Base-by-base conservation (phyloP, 805 yeast genomes). In the Starmerella sp. region DNA sequence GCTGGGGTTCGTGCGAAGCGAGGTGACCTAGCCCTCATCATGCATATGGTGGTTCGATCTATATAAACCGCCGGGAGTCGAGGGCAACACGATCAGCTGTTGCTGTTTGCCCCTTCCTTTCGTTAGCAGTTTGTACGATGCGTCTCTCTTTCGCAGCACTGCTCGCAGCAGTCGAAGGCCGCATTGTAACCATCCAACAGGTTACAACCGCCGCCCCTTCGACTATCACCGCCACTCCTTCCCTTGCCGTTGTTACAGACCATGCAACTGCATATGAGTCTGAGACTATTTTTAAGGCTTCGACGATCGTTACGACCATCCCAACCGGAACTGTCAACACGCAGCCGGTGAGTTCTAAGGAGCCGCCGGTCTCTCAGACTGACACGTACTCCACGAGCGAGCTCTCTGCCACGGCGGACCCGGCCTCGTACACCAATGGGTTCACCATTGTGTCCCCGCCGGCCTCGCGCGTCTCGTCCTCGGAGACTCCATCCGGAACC, bases 361-460 rank as follows among this genome's bases (percentile, higher is more conserved):
- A 58, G 6, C 60, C 67, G 34, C 74, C 74, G 17, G 67, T 69
- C 14, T 63, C 69, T 3, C 69, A 69, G 42, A 60, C 57, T 11
- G 42, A 64, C 32, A 55, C 65, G 7, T 65, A 67, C 55, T 60
- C 67, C 8, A 67, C 73, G 3, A 60, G 63, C 4, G 59, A 64
- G 35, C 55, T 66, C 14, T 55, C 68, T 22, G 62, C 65, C 6
- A 61, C 68, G 5, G 60, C 71, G 35, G 57, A 66, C 48, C 68
- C 75, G 0, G 53, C 65, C 6, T 63, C 72, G 15, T 65, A 67
- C 48, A 63, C 70, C 13, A 51, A 51, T 14, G 53, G 60, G 2
- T 51, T 54, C 31, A 59, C 62, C 1, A 49, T 62, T 6, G 35
- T 46, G 5, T 10, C 51, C 1, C 39, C 45, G 32, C 58, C 39